Evolutionary conservation across 1,284 basidiomycete species (phyloP), one percentile per base, ranked within the genome.

Genomic region (Golubevia pallescens): DNA sequence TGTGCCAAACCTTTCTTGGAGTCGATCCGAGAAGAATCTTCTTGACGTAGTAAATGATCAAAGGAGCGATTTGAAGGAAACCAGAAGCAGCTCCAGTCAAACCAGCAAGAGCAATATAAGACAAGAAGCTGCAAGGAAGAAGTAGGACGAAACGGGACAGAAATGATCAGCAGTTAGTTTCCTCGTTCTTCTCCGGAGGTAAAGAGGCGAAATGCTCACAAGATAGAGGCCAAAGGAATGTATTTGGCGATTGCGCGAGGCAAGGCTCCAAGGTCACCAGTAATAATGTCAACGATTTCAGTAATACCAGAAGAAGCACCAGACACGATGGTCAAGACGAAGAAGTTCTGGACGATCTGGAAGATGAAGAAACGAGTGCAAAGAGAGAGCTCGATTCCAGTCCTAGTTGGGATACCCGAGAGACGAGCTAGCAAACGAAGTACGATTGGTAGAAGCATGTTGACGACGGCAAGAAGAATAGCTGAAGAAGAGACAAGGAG

Each of bases 281-380:
- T 56, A 16, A 82, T 58, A 1, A 62, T 8, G 2, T 60, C 3
- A 20, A 75, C 70, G 57, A 82, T 81, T 0, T 58, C 32, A 5
- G 60, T n/a, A 16, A 79, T 73, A 57, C 77, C 66, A 19, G 62
- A 57, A 13, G 74, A 71, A 32, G 69, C 73, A 63, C 69, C 68
- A 6, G 78, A 78, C 52, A 85, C 61, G 54, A 85, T 68, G 21
- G 81, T 80, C 28, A 85, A 62, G 62, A 84, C 67, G 60, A 85
- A 70, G 74, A 84, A 85, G 73, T 85, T 85, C 68, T 85, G 79
- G 59, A 85, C 68, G 57, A 85, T 69, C 69, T 80, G 92, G 90
- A 98, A 98, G 65, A 93, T 87, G 88, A 95, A 97, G 88, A 90
- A 97, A 52, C 96, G 90, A 3, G 90, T 90, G 93, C 97, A 97